Conservation (phyloP, 805 yeast species). For the Pichia paraexigua region DNA sequence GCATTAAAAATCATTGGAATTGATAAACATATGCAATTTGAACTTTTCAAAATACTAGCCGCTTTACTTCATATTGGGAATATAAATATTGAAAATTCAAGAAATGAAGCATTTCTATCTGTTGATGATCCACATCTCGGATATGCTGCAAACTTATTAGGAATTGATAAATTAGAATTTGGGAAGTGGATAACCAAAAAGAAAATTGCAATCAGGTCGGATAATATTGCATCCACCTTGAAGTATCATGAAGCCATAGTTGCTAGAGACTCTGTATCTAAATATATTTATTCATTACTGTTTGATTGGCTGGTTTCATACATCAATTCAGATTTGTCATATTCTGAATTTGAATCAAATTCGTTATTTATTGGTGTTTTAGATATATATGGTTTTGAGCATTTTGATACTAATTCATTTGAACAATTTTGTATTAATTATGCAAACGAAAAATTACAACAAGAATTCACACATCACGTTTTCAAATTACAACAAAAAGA, state of each 20-base stretch:
- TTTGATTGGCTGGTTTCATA: conserved; percentile 92
- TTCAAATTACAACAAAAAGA: conserved; percentile 97
- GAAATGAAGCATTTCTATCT: conserved; percentile 71
- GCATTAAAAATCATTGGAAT: conserved; percentile 80
- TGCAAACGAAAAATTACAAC: conserved; percentile 94
- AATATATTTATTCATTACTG: conserved; percentile 81
- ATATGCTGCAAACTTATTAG: conserved; percentile 76
- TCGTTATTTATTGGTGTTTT: conserved; percentile 86
- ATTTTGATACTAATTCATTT: conserved; percentile 85
- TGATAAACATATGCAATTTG: conserved; percentile 44
- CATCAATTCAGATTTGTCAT: conserved; percentile 74
- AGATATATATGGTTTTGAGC: conserved; percentile 97
- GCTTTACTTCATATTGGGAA: conserved; percentile 91
- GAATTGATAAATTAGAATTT: conserved; percentile 62
- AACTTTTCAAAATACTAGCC: conserved; percentile 72
- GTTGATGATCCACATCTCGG: conserved; percentile 79
- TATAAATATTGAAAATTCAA: conserved; percentile 72
- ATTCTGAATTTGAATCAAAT: conserved; percentile 52
- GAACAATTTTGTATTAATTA: conserved; percentile 97
- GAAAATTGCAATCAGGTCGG: conserved; percentile 84
- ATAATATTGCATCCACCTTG: conserved; percentile 78
- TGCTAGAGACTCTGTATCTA: conserved; percentile 92
- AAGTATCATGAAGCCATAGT: conserved; percentile 78
- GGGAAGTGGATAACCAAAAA: conserved; percentile 90
- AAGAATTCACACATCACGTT: conserved; percentile 94